These are phyloP conservation scores for Kwoniella bestiolae DNA, from an alignment of 768 basidiomycete species.

Conservation along the genomic window DNA sequence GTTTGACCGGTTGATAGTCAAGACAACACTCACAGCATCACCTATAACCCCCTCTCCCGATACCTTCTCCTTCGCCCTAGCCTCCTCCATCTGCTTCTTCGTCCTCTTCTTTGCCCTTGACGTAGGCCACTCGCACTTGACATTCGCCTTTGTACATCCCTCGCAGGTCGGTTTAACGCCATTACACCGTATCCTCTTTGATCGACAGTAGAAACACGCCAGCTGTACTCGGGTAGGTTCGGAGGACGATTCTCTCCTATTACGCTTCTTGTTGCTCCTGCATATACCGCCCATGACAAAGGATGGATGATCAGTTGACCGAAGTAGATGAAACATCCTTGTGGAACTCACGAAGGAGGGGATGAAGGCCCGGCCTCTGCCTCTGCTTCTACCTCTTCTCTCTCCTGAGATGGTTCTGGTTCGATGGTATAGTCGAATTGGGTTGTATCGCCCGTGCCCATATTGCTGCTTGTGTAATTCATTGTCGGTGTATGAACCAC, in stretches of 20 bases:
- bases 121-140: slow-evolving; percentile 51
- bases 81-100: slow-evolving; percentile 54
- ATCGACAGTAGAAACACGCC: slow-evolving; percentile 46
- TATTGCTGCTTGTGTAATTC: neutral
- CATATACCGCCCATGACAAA: neutral
- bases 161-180: slow-evolving; percentile 41
- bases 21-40: slow-evolving; percentile 14
- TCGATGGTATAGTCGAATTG: neutral
- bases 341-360: slow-evolving; percentile 1
- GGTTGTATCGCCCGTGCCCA: no score
- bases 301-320: neutral
- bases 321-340: neutral
- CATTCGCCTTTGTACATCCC: slow-evolving; percentile 41
- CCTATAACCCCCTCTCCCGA: neutral
- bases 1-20: no score
- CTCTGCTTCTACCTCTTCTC: no score
- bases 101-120: slow-evolving; percentile 52
- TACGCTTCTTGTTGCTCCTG: slow-evolving; percentile 4
- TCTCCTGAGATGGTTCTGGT: neutral
- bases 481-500: no score
- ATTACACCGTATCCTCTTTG: slow-evolving; percentile 44
- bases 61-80: slow-evolving; percentile 27
- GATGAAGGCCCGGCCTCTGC: slow-evolving; percentile 14
- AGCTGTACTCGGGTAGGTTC: slow-evolving; percentile 38
- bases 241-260: slow-evolving; percentile 6